phyloP scores from a whole-genome alignment of 2,329 filamentous ascomycete genomes.

The Fusarium virguliforme region DNA sequence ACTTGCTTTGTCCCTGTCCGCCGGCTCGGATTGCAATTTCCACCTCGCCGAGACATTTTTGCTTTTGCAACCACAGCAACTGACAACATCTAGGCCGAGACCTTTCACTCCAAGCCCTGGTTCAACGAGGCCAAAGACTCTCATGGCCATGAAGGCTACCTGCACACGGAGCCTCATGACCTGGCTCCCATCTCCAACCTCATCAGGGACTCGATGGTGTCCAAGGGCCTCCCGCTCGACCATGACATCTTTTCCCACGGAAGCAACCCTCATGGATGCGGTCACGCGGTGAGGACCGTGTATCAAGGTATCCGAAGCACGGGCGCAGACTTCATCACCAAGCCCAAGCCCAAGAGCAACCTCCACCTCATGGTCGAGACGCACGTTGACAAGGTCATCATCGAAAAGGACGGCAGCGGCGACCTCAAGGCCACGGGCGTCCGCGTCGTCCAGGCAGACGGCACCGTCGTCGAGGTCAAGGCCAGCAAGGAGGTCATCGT shows the following conservation, averaged over 20 bases:
- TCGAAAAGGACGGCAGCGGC: constrained; percentile 56
- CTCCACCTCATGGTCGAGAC: constrained; percentile 65
- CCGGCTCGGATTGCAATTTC: constrained; percentile 14
- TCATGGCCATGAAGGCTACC: constrained; percentile 68
- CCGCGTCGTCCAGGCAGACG: constrained; percentile 59
- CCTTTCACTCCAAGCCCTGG: constrained; percentile 72
- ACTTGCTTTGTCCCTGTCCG: constrained; percentile 12
- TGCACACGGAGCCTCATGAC: constrained; percentile 72
- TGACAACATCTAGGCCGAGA: constrained; percentile 62
- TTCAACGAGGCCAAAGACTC: constrained; percentile 64
- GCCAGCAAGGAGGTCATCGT: constrained; percentile 60
- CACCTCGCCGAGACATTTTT: background rate
- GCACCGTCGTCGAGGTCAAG: constrained; percentile 58
- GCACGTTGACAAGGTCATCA: constrained; percentile 67
- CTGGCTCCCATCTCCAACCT: constrained; percentile 72
- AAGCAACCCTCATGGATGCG: constrained; percentile 68
- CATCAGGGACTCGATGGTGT: constrained; percentile 69
- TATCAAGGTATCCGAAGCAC: constrained; percentile 68
- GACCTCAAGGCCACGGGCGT: constrained; percentile 64
- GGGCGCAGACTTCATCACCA: constrained; percentile 67
- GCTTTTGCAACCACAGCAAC: background rate
- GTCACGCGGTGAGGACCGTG: constrained; percentile 69
- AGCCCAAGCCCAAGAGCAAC: constrained; percentile 59
- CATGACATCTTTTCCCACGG: constrained; percentile 72
- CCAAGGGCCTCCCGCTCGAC: constrained; percentile 68